phyloP scores from a whole-genome alignment of 495 filamentous ascomycete species.

The Trichoderma erinaceum region DNA sequence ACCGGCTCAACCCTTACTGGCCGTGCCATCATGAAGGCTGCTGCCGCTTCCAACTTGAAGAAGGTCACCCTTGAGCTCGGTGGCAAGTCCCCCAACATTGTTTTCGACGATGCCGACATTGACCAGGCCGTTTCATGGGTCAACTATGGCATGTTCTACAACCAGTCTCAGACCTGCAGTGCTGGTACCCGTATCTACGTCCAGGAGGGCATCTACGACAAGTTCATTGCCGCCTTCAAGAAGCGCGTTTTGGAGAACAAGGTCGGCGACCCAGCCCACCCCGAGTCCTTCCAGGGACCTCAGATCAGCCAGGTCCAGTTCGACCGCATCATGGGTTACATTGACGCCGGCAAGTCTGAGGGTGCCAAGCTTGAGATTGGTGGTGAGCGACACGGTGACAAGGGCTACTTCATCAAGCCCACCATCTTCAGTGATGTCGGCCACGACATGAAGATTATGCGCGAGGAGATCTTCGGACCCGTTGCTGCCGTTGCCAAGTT shows the following conservation, averaged over 20 bases:
- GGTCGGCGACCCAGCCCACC: constrained; percentile 84
- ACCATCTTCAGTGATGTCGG: constrained; percentile 86
- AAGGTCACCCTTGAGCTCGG: constrained; percentile 79
- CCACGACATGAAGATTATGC: constrained; percentile 86
- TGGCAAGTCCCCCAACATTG: constrained; percentile 66
- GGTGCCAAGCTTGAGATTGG: constrained; percentile 82
- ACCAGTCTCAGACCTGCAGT: constrained; percentile 51
- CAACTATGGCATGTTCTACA: constrained; percentile 39
- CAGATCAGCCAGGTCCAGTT: constrained; percentile 94
- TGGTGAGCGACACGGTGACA: constrained; percentile 79
- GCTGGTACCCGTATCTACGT: constrained; percentile 49
- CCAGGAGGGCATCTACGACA: constrained; percentile 50
- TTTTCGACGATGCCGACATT: constrained; percentile 67
- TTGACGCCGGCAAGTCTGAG: constrained; percentile 77
- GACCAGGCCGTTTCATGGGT: constrained; percentile 69
- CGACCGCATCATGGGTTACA: constrained; percentile 98
- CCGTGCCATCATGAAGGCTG: constrained; percentile 91
- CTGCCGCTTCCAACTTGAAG: constrained; percentile 79
- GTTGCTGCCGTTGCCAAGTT: constrained; percentile 87
- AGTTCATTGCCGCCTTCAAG: constrained; percentile 55
- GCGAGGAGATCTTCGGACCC: constrained; percentile 93
- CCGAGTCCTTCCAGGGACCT: constrained; percentile 92
- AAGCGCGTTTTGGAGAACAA: constrained; percentile 16
- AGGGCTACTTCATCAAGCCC: constrained; percentile 91
- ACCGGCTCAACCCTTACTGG: constrained; percentile 91